These are phyloP conservation scores for Salinomyces thailandicus DNA, from an alignment of 2,329 filamentous ascomycete genomes.

Conservation along the genomic window DNA sequence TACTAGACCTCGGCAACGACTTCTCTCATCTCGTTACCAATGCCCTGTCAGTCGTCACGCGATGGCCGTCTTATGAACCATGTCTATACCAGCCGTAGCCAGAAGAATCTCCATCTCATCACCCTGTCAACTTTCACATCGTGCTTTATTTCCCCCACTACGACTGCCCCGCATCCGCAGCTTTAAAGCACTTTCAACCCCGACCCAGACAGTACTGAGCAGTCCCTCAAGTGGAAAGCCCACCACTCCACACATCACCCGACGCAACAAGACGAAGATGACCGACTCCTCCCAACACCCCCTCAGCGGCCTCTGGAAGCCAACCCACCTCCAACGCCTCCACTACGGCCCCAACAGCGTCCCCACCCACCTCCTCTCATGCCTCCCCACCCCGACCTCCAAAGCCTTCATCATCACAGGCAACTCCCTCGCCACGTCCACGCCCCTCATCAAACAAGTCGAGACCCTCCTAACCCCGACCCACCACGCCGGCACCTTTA, in stretches of 20 bases:
- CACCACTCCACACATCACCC: background rate
- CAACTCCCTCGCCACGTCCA: conserved; percentile 44
- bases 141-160: too few species aligned
- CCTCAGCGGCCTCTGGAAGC: conserved; percentile 41
- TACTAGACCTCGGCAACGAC: too few species aligned
- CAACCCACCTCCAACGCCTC: conserved; percentile 39
- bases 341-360: conserved; percentile 42
- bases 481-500: conserved; percentile 47
- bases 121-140: too few species aligned
- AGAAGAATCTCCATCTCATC: too few species aligned
- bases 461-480: conserved; percentile 37
- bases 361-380: conserved; percentile 35
- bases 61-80: too few species aligned
- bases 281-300: conserved; percentile 35
- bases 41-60: too few species aligned
- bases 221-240: too few species aligned
- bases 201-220: too few species aligned
- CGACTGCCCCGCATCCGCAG: too few species aligned
- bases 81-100: too few species aligned
- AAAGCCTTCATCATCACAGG: conserved; percentile 51
- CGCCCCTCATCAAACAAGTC: conserved; percentile 41
- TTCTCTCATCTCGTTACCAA: too few species aligned
- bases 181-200: too few species aligned
- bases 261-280: conserved; percentile 28
- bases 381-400: conserved; percentile 34